These are phyloP conservation scores for Cornus suecica DNA, from an alignment of 148 eudicot genomes.

Conservation along the genomic window DNA sequence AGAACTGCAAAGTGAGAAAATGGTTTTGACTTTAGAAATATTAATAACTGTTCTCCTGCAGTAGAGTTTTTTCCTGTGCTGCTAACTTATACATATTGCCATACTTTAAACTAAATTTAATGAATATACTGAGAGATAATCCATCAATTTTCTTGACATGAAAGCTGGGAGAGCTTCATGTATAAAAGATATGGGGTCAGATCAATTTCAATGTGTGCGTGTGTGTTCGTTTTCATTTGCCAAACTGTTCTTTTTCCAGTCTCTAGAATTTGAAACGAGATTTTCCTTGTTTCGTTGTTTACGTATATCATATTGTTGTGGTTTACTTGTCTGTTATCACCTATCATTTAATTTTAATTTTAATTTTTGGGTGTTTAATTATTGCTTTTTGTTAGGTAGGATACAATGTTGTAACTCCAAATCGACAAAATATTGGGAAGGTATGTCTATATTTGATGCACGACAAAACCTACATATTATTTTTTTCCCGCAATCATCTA, in stretches of 20 bases:
- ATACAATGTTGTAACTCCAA: slow-evolving; percentile 55
- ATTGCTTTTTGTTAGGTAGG: slow-evolving; percentile 49
- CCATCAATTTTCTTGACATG: too few species aligned
- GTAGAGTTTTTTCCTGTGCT: not conserved
- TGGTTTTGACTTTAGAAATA: not conserved
- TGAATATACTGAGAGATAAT: not conserved
- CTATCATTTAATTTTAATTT: not conserved
- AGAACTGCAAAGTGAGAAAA: not conserved
- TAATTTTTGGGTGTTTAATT: slow-evolving; percentile 4
- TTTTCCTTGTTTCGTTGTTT: not conserved
- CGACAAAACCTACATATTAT: not conserved
- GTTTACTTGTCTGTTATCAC: not conserved
- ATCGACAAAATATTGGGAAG: slow-evolving; percentile 53
- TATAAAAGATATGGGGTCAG: too few species aligned
- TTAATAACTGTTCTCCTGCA: not conserved
- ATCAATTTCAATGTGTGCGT: not conserved
- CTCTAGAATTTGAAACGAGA: not conserved
- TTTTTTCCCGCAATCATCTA: not conserved
- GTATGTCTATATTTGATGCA: slow-evolving; percentile 24
- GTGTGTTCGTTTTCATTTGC: not conserved
- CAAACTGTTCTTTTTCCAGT: not conserved
- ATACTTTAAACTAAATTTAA: not conserved
- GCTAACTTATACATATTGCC: not conserved
- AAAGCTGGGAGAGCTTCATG: too few species aligned
- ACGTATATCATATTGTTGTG: not conserved